Base-by-base conservation (phyloP, 371 early-diverging fungal genomes). In the Mucor indicus region DNA sequence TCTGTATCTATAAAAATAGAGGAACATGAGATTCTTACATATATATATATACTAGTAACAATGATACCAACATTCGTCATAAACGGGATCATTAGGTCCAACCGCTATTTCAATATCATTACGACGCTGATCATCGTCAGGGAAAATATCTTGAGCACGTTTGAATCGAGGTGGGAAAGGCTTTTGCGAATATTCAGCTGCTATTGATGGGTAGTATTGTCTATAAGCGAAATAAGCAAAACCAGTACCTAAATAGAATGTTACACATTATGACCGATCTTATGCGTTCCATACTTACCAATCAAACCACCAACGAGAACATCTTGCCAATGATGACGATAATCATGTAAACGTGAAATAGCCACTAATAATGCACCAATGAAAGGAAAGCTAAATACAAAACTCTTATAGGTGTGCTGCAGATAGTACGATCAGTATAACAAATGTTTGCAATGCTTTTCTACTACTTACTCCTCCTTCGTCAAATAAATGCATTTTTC, bases 321-420 rank as follows among this genome's bases (percentile, higher is more conserved):
- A 67, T 93, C 93, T 38, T 83, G 73, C 89, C 89, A 90, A 57
- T 91, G 92, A 58, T 93, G 93, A 40, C 92, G 76, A 49, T 93
- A 89, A 57, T 93, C 91, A 25, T 65, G 50, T 0, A 78, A 76
- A 47, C 93, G 78, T 25, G 92, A 81, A 7, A 87, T 77, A 3
- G 85, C 86, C 17, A 93, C 76, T 19, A 86, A 51, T 22, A 77
- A 36, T 0, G 91, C 91, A 5, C 71, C 69, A 12, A 86, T 35
- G 32, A 83, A 39, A 2, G 92, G 93, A 4, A 82, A 43, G 19
- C 72, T 44, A 17, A 77, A 76, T 9, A 86, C 48, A 48, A 90
- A 79, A 8, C 75, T 57, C 62, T 88, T 88, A 72, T 81, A 86
- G 10, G 81, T 75, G 44, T 84, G 80, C 73, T 73, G 48, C 8